These are phyloP conservation scores for Cymbopogon citratus DNA, from an alignment of 176 grass and related monocot species.

Conservation along the genomic window DNA sequence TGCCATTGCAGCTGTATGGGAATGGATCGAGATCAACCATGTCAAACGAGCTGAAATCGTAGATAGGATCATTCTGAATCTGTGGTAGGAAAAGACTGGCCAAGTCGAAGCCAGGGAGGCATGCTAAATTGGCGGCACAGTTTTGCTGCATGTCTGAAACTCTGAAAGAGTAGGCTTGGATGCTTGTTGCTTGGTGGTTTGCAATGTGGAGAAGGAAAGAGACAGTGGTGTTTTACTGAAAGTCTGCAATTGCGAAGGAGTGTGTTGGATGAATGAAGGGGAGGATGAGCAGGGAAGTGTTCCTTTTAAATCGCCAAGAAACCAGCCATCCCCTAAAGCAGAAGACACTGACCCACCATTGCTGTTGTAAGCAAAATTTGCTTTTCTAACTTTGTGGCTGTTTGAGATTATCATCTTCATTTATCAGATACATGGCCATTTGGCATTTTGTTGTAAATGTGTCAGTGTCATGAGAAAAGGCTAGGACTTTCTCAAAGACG, in stretches of 20 bases:
- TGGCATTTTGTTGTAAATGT: constrained; percentile 21
- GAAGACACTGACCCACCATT: constrained; percentile 8
- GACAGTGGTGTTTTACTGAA: neutral
- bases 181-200: neutral
- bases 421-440: constrained; percentile 12
- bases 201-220: constrained; percentile 10
- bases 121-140: constrained; percentile 19
- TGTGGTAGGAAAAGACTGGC: constrained; percentile 22
- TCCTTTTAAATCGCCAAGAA: constrained; percentile 30
- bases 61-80: neutral
- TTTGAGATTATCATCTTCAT: constrained; percentile 37
- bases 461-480: constrained; percentile 34
- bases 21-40: constrained; percentile 9
- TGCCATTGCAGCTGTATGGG: constrained; percentile 20
- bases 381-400: constrained; percentile 31
- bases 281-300: constrained; percentile 1
- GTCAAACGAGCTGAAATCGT: constrained; percentile 7
- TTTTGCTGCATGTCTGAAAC: constrained; percentile 25
- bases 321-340: constrained; percentile 12
- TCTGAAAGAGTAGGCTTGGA: neutral
- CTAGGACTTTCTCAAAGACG: constrained; percentile 13
- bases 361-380: constrained; percentile 33
- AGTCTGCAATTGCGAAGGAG: neutral
- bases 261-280: constrained; percentile 25
- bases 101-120: constrained; percentile 12